Conservation (phyloP, 2,329 filamentous ascomycete genomes). For the Cercospora janseana region DNA sequence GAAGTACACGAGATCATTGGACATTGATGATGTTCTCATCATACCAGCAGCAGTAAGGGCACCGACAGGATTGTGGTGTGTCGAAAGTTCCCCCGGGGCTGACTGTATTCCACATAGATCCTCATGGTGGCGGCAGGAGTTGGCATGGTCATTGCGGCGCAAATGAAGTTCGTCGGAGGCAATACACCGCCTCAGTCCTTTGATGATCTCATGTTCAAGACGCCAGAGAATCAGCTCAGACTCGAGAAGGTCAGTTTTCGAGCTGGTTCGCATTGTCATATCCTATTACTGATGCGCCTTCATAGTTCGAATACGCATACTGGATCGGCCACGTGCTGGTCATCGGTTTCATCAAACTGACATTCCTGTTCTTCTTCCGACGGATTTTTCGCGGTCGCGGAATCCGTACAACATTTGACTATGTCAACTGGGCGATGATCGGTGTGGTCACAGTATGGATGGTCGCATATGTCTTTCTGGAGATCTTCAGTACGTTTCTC, state of each 20-base stretch:
- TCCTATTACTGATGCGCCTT: background rate
- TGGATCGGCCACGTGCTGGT: conserved; percentile 22
- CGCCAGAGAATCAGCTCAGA: conserved; percentile 13
- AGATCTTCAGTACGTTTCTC: conserved; percentile 13
- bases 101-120: background rate
- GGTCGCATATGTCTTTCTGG: conserved; percentile 15
- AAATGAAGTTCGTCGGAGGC: conserved; percentile 17
- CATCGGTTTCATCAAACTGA: conserved; percentile 21
- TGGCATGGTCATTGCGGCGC: conserved; percentile 14
- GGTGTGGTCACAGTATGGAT: conserved; percentile 14
- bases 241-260: conserved; percentile 11
- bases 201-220: conserved; percentile 9
- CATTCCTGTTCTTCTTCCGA: conserved; percentile 23
- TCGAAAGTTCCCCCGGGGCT: background rate
- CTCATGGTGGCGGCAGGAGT: conserved; percentile 17
- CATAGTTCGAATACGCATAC: conserved; percentile 22
- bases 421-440: conserved; percentile 21
- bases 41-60: conserved; percentile 17
- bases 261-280: background rate
- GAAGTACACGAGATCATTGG: conserved; percentile 15
- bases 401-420: conserved; percentile 16
- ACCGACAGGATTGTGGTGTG: background rate
- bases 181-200: conserved; percentile 12
- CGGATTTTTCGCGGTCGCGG: conserved; percentile 15
- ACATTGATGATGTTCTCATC: conserved; percentile 21